phyloP scores from a whole-genome alignment of 768 basidiomycete species.

The Boletus rubescentipes region DNA sequence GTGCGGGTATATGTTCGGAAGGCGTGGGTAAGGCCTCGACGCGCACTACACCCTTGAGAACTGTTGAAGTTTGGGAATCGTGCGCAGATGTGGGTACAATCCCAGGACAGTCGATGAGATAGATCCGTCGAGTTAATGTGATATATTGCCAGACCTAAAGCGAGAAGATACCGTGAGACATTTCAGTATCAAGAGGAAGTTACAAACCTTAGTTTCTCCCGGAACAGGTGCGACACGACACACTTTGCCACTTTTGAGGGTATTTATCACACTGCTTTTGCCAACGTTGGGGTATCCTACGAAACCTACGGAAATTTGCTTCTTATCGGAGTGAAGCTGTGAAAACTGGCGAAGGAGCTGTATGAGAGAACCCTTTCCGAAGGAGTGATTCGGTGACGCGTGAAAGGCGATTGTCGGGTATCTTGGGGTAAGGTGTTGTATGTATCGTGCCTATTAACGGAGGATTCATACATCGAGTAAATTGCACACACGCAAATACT shows the following conservation, averaged over 20 bases:
- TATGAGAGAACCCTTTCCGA: slow-evolving; percentile 97
- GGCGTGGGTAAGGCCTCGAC: slow-evolving; percentile 93
- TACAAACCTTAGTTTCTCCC: slow-evolving; percentile 84
- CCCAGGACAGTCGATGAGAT: slow-evolving; percentile 98
- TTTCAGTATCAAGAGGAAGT: neutral
- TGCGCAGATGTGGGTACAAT: slow-evolving; percentile 93
- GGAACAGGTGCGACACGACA: slow-evolving; percentile 96
- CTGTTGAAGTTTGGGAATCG: slow-evolving; percentile 86
- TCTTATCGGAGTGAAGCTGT: slow-evolving; percentile 96
- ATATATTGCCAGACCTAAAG: slow-evolving; percentile 97
- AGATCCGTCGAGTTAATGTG: slow-evolving; percentile 92
- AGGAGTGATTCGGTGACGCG: slow-evolving; percentile 97
- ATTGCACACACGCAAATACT: slow-evolving; percentile 31
- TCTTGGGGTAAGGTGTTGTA: slow-evolving; percentile 90
- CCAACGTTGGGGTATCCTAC: slow-evolving; percentile 99
- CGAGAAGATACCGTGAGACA: neutral
- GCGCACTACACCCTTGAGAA: slow-evolving; percentile 95
- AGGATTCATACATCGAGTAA: neutral
- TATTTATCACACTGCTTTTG: slow-evolving; percentile 97
- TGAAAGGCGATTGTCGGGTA: slow-evolving; percentile 99
- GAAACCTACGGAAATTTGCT: slow-evolving; percentile 98
- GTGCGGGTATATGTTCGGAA: slow-evolving; percentile 84
- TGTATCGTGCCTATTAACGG: slow-evolving; percentile 77
- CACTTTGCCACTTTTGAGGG: slow-evolving; percentile 96
- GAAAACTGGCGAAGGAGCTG: slow-evolving; percentile 96